These are phyloP conservation scores for Tetrahymena malaccensis DNA, from an alignment of 73 alveolate species.

Conservation along the genomic window DNA sequence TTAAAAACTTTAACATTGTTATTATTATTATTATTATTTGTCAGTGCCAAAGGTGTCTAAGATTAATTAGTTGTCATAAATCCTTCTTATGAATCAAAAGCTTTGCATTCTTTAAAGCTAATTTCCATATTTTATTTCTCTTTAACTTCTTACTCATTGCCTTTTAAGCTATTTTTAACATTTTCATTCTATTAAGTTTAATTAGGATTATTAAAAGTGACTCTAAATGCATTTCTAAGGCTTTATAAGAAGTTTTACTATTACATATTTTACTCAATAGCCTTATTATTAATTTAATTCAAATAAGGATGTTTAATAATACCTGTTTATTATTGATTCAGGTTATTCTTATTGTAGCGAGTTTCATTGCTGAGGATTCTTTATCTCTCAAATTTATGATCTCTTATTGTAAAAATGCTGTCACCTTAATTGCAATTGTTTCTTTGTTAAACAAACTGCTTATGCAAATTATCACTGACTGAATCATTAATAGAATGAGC, in stretches of 20 bases:
- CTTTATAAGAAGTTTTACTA: neutral
- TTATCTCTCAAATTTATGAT: neutral
- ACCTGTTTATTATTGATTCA: neutral
- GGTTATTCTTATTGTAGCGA: neutral
- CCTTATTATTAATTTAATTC: neutral
- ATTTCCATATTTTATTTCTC: neutral
- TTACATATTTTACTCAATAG: neutral
- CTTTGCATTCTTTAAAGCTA: neutral
- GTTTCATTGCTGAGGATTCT: neutral
- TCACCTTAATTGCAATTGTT: neutral
- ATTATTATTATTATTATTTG: neutral
- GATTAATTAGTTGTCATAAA: neutral
- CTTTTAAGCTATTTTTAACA: neutral
- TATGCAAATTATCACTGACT: neutral
- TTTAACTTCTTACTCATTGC: neutral
- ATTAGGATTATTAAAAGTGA: neutral
- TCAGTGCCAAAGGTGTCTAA: neutral
- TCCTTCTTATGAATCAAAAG: neutral
- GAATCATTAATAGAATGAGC: neutral
- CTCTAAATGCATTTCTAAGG: neutral
- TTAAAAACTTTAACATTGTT: neutral
- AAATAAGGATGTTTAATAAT: neutral
- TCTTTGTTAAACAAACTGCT: neutral
- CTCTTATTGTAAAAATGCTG: neutral
- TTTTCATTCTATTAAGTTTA: neutral